These are phyloP conservation scores for Plantago elongata DNA, from an alignment of 257 asterid species.

Conservation along the genomic window DNA sequence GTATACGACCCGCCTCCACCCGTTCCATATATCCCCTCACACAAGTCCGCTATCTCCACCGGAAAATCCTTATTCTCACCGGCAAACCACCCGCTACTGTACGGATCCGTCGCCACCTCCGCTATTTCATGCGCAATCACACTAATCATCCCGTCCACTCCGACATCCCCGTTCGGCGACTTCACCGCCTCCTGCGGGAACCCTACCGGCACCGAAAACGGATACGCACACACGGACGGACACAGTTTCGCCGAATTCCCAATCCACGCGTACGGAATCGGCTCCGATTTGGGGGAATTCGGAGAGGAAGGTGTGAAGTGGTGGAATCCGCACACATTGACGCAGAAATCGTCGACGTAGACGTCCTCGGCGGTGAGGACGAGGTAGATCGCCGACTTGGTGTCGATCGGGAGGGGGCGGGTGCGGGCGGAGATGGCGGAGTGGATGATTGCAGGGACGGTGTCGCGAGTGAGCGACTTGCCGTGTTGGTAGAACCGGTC, in stretches of 20 bases:
- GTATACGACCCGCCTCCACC: conserved; percentile 90
- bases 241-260: conserved; percentile 77
- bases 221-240: conserved; percentile 77
- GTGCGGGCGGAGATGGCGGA: conserved; percentile 58
- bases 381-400: conserved; percentile 54
- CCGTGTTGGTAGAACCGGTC: conserved; percentile 66
- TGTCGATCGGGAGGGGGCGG: conserved; percentile 65
- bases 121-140: conserved; percentile 90
- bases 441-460: conserved; percentile 60
- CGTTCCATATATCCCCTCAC: conserved; percentile 87
- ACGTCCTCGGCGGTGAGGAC: conserved; percentile 74
- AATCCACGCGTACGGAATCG: conserved; percentile 91
- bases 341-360: conserved; percentile 71
- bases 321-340: conserved; percentile 72
- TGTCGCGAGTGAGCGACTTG: conserved; percentile 56
- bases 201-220: conserved; percentile 66
- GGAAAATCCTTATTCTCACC: conserved; percentile 74
- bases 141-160: conserved; percentile 86
- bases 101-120: conserved; percentile 69
- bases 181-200: conserved; percentile 57
- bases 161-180: conserved; percentile 76
- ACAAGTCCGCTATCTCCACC: conserved; percentile 82
- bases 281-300: conserved; percentile 42
- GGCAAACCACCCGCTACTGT: conserved; percentile 82
- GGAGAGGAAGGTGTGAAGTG: conserved; percentile 77